Evolutionary conservation across 164 flowering plant species (phyloP), one percentile per base, ranked within the genome.

Genomic region (Brasenia schreberi): DNA sequence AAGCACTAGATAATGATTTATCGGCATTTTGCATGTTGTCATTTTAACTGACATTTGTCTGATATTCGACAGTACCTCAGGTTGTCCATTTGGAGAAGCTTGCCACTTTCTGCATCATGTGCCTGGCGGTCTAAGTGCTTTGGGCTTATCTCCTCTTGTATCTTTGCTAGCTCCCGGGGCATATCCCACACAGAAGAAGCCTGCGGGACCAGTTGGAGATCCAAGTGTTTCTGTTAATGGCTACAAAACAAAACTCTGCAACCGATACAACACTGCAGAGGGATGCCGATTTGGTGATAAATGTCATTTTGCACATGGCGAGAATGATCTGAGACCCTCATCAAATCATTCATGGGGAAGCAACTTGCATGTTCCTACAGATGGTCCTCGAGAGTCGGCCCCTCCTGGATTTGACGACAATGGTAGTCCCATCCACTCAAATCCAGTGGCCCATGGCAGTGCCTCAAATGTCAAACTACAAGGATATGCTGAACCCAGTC

Each of bases 51-150:
- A 58, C 39, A 33, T 14, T 58, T 58, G 5, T 14, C 7, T 12
- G 27, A 42, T 63, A 39, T 53, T 63, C 11, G 63, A 64, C 76
- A 78, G 81, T 42, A 73, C 81, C 6, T 72, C 81, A n/a, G 81
- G 78, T 42, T 78, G 78, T 64, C 76, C 70, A 61, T 78, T 68
- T 68, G 81, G 81, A 16, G 81, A 72, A 45, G 67, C 74, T 49
- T 78, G 81, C 65, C 81, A 78, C 68, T 78, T 78, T 71, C 56
- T 72, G 72, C 81, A 78, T 53, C 70, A 78, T 70, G 74, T 75
- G n/a, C 78, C 72, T 5, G 76, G 81, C 11, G 78, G 78, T 17
- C 61, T 70, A 12, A 75, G 70, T 72, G 62, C 81, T 53, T 33
- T 69, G 70, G 71, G 71, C 42, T 53, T 63, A 11, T 6, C 69